These are phyloP conservation scores for Apodospora peruviana DNA, from an alignment of 495 filamentous ascomycete species.

Conservation along the genomic window DNA sequence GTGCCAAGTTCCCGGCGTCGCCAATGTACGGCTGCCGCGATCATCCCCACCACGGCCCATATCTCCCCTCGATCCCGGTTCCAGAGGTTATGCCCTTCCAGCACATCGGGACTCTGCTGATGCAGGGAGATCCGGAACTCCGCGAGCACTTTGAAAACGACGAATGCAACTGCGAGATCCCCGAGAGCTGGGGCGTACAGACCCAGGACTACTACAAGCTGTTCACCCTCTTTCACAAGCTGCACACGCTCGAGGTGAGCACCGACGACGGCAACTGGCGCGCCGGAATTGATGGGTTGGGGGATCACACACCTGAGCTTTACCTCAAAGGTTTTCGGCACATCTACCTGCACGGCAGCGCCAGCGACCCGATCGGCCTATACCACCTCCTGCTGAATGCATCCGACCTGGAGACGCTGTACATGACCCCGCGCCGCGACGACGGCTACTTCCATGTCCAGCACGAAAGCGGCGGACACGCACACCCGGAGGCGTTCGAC, in stretches of 20 bases:
- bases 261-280: constrained; percentile 24
- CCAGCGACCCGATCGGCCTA: constrained; percentile 19
- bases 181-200: constrained; percentile 19
- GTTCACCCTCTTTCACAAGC: constrained; percentile 14
- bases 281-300: constrained; percentile 1
- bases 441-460: background rate
- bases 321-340: constrained; percentile 1
- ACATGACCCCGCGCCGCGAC: constrained; percentile 21
- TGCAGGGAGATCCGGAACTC: constrained; percentile 23
- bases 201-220: constrained; percentile 13
- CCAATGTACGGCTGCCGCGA: too few species aligned
- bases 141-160: constrained; percentile 16
- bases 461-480: background rate
- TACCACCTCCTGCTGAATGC: constrained; percentile 20
- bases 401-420: constrained; percentile 24
- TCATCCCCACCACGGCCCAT: too few species aligned
- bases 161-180: constrained; percentile 15
- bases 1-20: constrained; percentile 7
- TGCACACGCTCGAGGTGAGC: constrained; percentile 24
- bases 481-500: constrained; percentile 20
- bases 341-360: constrained; percentile 26
- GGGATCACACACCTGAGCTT: constrained; percentile 9
- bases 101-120: constrained; percentile 11
- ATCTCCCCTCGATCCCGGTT: background rate
- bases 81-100: constrained; percentile 5